Evolutionary conservation across 73 alveolate species (phyloP).

Genomic region (Stentor coeruleus): DNA sequence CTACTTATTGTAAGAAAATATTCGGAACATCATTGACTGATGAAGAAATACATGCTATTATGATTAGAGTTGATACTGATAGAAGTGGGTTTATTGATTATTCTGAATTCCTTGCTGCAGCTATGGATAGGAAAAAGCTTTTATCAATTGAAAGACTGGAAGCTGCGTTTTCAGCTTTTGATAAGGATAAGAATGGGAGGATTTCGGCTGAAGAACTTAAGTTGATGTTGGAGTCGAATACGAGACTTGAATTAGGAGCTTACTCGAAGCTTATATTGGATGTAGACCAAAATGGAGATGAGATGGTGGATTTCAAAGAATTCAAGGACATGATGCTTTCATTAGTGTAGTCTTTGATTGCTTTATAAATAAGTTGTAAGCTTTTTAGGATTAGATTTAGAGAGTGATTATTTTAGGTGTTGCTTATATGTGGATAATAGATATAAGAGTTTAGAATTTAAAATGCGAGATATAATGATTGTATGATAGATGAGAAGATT

Average conservation of each 20-base stretch:
- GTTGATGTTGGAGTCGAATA: not conserved
- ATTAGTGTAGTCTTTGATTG: too few species aligned
- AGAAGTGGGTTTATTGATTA: not conserved
- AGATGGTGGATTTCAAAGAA: not conserved
- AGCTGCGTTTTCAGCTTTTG: not conserved
- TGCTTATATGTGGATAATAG: too few species aligned
- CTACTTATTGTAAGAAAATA: not conserved
- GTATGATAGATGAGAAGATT: too few species aligned
- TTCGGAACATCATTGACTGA: not conserved
- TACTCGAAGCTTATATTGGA: not conserved
- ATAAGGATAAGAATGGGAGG: not conserved
- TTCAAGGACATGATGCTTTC: not conserved
- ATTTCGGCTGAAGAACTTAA: not conserved
- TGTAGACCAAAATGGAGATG: not conserved
- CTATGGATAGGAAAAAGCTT: not conserved
- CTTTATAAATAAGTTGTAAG: too few species aligned
- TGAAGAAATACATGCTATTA: not conserved
- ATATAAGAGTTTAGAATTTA: too few species aligned
- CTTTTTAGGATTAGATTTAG: too few species aligned
- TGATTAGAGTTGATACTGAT: not conserved
- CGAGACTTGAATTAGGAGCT: not conserved
- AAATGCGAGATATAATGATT: too few species aligned
- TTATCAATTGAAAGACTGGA: not conserved
- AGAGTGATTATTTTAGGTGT: too few species aligned
- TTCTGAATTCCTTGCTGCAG: slow-evolving; percentile 15